Percentiles rank a stretch among this genome's conserved stretches.
Evolutionary conservation across 495 filamentous ascomycete species (phyloP).

Genomic region (Pseudevernia furfuracea): DNA sequence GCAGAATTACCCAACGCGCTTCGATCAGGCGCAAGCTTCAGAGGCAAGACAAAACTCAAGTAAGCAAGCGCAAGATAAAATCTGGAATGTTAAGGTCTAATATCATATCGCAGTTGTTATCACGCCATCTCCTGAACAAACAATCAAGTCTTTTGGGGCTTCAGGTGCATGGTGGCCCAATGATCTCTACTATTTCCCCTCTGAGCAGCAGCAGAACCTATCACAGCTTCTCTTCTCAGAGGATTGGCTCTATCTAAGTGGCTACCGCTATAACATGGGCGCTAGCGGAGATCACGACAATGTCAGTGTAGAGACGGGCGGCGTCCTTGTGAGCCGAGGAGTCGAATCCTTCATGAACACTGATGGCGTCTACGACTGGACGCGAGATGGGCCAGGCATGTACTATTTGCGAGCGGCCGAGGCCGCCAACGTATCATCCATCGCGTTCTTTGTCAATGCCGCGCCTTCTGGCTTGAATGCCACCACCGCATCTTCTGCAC

Average conservation of each 20-base stretch:
- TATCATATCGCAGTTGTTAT: background rate
- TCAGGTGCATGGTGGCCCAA: slow-evolving; percentile 21
- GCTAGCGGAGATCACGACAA: slow-evolving; percentile 9
- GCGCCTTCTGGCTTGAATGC: slow-evolving; percentile 9
- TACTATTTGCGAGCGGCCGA: slow-evolving; percentile 11
- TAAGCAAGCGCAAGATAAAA: background rate
- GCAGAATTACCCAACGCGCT: slow-evolving; percentile 5
- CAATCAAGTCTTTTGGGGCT: slow-evolving; percentile 15
- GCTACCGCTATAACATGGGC: slow-evolving; percentile 19
- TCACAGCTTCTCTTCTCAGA: slow-evolving; percentile 12
- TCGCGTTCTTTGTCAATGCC: slow-evolving; percentile 15
- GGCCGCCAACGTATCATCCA: slow-evolving; percentile 15
- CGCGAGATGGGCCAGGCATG: slow-evolving; percentile 8
- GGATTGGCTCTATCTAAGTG: slow-evolving; percentile 14
- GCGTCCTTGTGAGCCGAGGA: background rate
- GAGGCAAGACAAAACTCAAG: background rate
- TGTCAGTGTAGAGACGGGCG: background rate
- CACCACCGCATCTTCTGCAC: background rate
- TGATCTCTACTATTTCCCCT: slow-evolving; percentile 12
- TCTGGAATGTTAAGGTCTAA: background rate
- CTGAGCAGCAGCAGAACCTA: slow-evolving; percentile 17
- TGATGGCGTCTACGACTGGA: slow-evolving; percentile 16
- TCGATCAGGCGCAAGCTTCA: slow-evolving; percentile 12
- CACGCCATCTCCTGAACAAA: slow-evolving; percentile 13
- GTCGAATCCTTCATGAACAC: slow-evolving; percentile 16